Conservation (phyloP, 1,284 basidiomycete genomes). For the Pyrrhoderma noxium region DNA sequence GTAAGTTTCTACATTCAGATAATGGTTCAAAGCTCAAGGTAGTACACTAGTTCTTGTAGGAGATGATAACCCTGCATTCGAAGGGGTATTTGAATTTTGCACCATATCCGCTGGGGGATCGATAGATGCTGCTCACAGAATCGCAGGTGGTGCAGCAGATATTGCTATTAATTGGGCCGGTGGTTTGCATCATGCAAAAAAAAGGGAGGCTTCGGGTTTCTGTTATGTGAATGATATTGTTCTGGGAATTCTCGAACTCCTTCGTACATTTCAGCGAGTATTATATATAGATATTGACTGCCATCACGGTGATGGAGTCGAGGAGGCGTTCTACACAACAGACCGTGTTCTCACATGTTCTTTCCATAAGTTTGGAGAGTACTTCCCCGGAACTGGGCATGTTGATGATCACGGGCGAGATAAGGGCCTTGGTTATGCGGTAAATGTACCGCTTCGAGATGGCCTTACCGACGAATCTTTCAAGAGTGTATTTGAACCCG, state of each 20-base stretch:
- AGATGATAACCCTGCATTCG: constrained; percentile 95
- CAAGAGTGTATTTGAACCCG: constrained; percentile 81
- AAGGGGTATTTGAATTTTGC: constrained; percentile 96
- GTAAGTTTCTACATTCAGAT: constrained; percentile 41
- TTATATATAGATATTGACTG: constrained; percentile 98
- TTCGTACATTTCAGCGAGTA: constrained; percentile 78
- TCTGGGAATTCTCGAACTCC: constrained; percentile 81
- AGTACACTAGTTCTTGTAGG: constrained; percentile 66
- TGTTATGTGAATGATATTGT: constrained; percentile 99
- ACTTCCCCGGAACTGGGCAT: constrained; percentile 92
- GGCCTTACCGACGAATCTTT: constrained; percentile 85
- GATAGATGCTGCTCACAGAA: constrained; percentile 77
- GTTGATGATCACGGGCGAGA: constrained; percentile 83
- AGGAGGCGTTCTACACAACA: constrained; percentile 97
- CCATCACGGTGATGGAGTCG: constrained; percentile 97
- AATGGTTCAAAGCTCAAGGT: neutral
- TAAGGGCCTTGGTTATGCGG: constrained; percentile 82
- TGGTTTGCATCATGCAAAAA: constrained; percentile 97
- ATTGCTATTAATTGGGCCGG: constrained; percentile 98
- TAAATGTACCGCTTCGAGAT: constrained; percentile 93
- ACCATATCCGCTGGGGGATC: constrained; percentile 95
- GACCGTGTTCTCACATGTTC: constrained; percentile 95
- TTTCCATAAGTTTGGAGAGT: constrained; percentile 97
- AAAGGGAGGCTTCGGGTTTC: constrained; percentile 92
- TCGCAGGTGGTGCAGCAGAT: constrained; percentile 80